Evolutionary conservation across 108 stramenopile genomes (phyloP).

Genomic region (Pseudonitzschia pungens): DNA sequence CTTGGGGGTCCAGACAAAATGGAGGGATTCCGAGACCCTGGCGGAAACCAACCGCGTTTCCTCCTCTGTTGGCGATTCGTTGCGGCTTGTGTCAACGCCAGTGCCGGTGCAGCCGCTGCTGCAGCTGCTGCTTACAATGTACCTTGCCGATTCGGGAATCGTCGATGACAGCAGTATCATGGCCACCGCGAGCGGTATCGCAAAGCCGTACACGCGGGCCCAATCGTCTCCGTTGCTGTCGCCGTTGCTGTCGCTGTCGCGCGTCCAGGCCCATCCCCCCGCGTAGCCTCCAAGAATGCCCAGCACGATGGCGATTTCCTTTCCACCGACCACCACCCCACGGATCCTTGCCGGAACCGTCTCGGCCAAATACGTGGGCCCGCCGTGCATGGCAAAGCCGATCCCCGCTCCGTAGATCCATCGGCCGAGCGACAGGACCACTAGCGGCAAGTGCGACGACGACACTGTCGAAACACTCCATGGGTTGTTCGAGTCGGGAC

Average conservation of each 20-base stretch:
- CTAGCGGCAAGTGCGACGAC: conserved; percentile 25
- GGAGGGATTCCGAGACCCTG: conserved; percentile 31
- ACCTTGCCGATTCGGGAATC: conserved; percentile 32
- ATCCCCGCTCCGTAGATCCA: conserved; percentile 57
- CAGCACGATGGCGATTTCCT: conserved; percentile 68
- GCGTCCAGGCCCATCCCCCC: conserved; percentile 36
- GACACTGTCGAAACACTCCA: neutral
- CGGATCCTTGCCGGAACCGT: conserved; percentile 52
- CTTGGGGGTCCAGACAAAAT: conserved; percentile 31
- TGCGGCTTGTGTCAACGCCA: no score
- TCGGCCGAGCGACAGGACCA: conserved; percentile 40
- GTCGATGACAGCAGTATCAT: conserved; percentile 12
- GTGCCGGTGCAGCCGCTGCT: no score
- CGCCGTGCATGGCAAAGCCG: conserved; percentile 61
- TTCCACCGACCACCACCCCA: conserved; percentile 56
- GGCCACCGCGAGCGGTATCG: neutral
- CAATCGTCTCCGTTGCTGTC: conserved; percentile 18
- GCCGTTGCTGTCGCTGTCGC: neutral
- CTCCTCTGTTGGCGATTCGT: neutral
- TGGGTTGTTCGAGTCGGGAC: no score
- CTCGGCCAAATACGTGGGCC: conserved; percentile 67
- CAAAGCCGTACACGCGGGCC: conserved; percentile 21
- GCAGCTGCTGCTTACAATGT: conserved; percentile 7
- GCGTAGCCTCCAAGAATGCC: conserved; percentile 63
- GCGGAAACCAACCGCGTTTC: neutral